Evolutionary conservation across 495 filamentous ascomycete species (phyloP).

Genomic region (Neurospora discreta): DNA sequence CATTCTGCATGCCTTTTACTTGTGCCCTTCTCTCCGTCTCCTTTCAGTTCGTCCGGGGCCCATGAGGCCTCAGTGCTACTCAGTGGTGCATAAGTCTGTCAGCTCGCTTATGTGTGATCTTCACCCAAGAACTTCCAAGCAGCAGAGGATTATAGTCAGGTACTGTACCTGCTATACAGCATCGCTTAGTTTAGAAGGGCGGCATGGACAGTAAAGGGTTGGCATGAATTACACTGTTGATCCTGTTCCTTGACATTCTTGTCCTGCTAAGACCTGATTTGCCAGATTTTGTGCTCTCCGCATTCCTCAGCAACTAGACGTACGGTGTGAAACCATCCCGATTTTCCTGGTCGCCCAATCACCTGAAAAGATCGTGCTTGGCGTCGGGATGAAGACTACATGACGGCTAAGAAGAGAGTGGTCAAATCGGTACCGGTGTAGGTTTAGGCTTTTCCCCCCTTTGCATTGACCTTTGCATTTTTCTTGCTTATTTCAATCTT

Average conservation of each 20-base stretch:
- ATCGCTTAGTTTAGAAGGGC: background rate
- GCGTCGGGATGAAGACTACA: background rate
- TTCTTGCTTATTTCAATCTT: background rate
- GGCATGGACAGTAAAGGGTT: background rate
- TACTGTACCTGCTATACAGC: background rate
- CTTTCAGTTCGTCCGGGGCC: background rate
- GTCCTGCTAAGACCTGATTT: background rate
- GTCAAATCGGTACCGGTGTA: background rate
- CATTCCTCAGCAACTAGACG: background rate
- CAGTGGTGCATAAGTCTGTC: background rate
- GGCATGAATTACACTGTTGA: background rate
- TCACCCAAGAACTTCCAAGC: background rate
- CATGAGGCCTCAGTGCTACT: background rate
- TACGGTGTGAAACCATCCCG: background rate
- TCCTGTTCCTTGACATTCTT: background rate
- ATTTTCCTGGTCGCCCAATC: background rate
- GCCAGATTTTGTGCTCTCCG: background rate
- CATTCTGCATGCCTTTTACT: background rate
- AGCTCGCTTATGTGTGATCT: background rate
- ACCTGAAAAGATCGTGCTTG: background rate
- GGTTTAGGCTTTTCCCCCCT: too few species aligned
- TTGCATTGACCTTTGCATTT: too few species aligned
- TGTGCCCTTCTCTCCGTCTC: background rate
- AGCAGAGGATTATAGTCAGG: background rate
- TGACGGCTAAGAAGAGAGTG: background rate